These are phyloP conservation scores for Lobosporangium transversale DNA, from an alignment of 192 early-diverging fungal genomes.

Conservation along the genomic window DNA sequence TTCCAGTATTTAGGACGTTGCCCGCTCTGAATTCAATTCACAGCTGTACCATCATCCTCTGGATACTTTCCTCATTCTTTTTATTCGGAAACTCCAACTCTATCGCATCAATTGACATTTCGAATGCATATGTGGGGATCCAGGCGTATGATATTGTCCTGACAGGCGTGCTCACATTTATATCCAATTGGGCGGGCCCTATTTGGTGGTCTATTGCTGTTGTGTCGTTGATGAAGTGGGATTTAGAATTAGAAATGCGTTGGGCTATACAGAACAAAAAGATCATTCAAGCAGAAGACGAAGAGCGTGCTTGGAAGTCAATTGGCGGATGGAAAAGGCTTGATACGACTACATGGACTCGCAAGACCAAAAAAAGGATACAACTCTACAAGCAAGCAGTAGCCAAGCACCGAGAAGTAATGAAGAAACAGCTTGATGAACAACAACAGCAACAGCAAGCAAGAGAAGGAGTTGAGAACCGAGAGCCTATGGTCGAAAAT, in stretches of 20 bases:
- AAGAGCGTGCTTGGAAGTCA: conserved; percentile 20
- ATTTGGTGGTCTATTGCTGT: conserved; percentile 72
- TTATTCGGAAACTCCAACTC: conserved; percentile 79
- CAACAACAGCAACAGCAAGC: too few relatives aligned
- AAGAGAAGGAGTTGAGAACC: too few relatives aligned
- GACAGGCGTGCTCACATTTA: conserved; percentile 76
- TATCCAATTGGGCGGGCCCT: conserved; percentile 76
- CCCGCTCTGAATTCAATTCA: conserved; percentile 37
- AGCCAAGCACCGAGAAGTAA: conserved; percentile 1
- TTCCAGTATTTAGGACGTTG: conserved; percentile 25
- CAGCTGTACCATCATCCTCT: conserved; percentile 50
- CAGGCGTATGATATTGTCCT: conserved; percentile 66
- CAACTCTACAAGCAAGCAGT: conserved; percentile 15
- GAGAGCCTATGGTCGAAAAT: not conserved
- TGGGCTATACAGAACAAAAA: conserved; percentile 13
- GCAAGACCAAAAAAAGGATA: conserved; percentile 18
- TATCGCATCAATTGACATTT: conserved; percentile 80
- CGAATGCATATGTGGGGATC: conserved; percentile 80
- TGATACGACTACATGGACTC: conserved; percentile 15
- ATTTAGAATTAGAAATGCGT: conserved; percentile 34
- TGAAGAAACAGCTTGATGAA: not conserved
- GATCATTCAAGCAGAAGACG: not conserved
- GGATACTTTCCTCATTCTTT: conserved; percentile 72
- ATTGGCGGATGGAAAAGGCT: conserved; percentile 20
- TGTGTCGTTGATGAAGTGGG: conserved; percentile 31